A percentile compares a stretch with the other conserved stretches of the same genome.
Conservation (phyloP, 371 early-diverging fungal genomes). For the Globomyces sp. region DNA sequence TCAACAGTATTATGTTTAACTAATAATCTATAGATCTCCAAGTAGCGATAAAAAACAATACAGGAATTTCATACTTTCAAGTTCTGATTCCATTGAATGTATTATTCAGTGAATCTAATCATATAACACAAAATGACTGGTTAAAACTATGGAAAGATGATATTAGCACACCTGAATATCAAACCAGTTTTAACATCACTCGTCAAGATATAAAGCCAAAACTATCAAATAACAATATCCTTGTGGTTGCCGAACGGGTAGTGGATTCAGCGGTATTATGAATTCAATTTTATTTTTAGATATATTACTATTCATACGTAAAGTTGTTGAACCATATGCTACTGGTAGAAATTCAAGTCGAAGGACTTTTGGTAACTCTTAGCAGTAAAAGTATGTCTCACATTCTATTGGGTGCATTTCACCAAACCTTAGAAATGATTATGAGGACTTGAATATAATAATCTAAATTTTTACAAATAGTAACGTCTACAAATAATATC, state of each 20-base stretch:
- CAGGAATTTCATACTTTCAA: slow-evolving; percentile 49
- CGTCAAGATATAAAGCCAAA: slow-evolving; percentile 22
- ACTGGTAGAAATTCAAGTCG: neutral
- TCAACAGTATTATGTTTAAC: slow-evolving; percentile 28
- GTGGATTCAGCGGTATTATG: neutral
- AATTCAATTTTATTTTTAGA: neutral
- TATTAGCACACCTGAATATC: slow-evolving; percentile 24
- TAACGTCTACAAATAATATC: too few relatives aligned
- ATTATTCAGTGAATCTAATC: slow-evolving; percentile 36
- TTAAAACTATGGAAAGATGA: slow-evolving; percentile 40
- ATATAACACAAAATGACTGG: slow-evolving; percentile 33
- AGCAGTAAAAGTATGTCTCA: too few relatives aligned
- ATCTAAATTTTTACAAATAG: too few relatives aligned
- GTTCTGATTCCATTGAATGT: slow-evolving; percentile 41
- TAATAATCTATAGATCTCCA: slow-evolving; percentile 33
- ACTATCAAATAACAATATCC: slow-evolving; percentile 35
- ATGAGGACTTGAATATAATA: too few relatives aligned
- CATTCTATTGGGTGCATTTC: too few relatives aligned
- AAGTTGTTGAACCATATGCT: neutral
- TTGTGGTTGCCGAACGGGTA: slow-evolving; percentile 40
- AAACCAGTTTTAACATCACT: neutral
- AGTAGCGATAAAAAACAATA: slow-evolving; percentile 47
- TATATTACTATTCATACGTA: neutral
- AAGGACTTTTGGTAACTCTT: neutral
- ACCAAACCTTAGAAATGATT: too few relatives aligned